Conservation (phyloP, 164 flowering plant genomes). For the Protea cynaroides region DNA sequence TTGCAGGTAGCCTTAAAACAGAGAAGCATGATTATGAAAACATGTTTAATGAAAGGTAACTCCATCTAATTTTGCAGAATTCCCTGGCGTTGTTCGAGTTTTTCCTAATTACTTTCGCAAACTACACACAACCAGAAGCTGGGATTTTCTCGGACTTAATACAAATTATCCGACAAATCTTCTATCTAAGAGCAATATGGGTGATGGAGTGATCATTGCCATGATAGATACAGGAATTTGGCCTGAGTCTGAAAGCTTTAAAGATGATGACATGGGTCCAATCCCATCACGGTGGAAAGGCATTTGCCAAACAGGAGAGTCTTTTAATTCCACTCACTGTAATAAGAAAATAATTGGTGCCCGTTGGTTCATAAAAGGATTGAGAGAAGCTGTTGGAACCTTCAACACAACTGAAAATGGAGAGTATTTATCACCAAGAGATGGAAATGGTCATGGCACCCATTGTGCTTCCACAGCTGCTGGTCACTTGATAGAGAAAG, state of each 20-base stretch:
- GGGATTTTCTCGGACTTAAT: constrained; percentile 29
- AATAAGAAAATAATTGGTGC: constrained; percentile 24
- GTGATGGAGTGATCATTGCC: constrained; percentile 24
- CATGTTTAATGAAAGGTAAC: too few relatives aligned
- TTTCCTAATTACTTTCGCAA: constrained; percentile 25
- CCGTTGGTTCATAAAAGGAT: constrained; percentile 17
- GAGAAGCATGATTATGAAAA: too few relatives aligned
- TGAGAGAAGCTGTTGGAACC: not conserved
- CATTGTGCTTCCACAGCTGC: constrained; percentile 17
- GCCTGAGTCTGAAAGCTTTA: constrained; percentile 16
- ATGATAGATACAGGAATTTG: not conserved
- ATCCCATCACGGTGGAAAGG: constrained; percentile 49
- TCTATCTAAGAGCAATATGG: constrained; percentile 11
- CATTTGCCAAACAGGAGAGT: constrained; percentile 27
- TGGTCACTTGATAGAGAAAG: not conserved
- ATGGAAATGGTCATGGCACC: constrained; percentile 8
- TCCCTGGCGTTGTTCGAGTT: constrained; percentile 38
- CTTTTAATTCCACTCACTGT: constrained; percentile 24
- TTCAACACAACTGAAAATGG: not conserved
- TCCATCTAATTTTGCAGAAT: constrained; percentile 15
- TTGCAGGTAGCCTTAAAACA: constrained; percentile 11
- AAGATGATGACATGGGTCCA: constrained; percentile 29
- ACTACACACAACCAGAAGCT: constrained; percentile 49
- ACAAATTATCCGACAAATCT: too few relatives aligned
- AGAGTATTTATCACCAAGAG: constrained; percentile 9